Evolutionary conservation across 208 protist species (phyloP).

Genomic region (Trichomonas vaginalis): DNA sequence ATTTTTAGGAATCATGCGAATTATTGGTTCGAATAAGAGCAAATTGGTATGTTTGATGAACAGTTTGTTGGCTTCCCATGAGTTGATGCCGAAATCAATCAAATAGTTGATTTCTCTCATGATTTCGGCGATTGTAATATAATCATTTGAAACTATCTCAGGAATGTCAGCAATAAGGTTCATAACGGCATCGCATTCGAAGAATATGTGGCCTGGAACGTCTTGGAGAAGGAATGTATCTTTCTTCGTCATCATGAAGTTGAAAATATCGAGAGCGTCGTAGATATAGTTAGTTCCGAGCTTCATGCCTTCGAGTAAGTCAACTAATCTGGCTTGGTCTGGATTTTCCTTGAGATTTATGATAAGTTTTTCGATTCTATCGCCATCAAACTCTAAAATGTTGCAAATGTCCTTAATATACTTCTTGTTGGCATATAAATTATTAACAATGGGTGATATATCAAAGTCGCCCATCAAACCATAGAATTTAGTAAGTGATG

Average conservation of each 20-base stretch:
- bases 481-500: too few relatives aligned
- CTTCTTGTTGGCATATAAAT: too few relatives aligned
- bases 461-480: too few relatives aligned
- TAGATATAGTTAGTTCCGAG: background rate
- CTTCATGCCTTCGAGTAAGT: background rate
- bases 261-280: background rate
- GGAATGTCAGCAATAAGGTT: background rate
- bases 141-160: background rate
- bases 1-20: background rate
- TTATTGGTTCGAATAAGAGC: background rate
- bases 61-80: background rate
- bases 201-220: background rate
- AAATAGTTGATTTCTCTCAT: background rate
- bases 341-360: background rate
- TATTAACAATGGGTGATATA: too few relatives aligned
- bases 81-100: background rate
- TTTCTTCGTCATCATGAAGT: background rate
- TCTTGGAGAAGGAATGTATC: background rate
- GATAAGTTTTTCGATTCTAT: background rate
- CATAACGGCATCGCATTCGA: background rate
- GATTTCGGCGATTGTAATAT: background rate
- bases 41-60: background rate
- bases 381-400: too few relatives aligned
- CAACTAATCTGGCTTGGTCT: background rate
- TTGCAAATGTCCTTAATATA: too few relatives aligned